These are phyloP conservation scores for Podosphaera aphanis DNA, from an alignment of 2,329 filamentous ascomycete species.

Conservation along the genomic window DNA sequence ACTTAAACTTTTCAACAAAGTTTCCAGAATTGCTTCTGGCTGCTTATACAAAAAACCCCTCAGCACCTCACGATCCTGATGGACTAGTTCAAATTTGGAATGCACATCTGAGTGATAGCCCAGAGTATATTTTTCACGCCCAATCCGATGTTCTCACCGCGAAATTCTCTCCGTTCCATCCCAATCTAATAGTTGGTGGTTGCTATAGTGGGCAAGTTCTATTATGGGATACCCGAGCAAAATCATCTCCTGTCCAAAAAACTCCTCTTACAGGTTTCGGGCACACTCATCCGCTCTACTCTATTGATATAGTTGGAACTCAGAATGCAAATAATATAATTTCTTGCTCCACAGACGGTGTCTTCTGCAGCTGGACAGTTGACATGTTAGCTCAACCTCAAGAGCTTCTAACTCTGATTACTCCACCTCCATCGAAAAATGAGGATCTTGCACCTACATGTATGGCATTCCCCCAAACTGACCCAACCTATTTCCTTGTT, in stretches of 20 bases:
- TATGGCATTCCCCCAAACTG: conserved; percentile 80
- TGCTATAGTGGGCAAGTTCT: conserved; percentile 93
- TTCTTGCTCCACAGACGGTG: conserved; percentile 85
- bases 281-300: conserved; percentile 91
- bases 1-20: conserved; percentile 86
- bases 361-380: conserved; percentile 90
- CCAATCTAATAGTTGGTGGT: conserved; percentile 84
- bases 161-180: conserved; percentile 96
- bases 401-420: conserved; percentile 71
- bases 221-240: conserved; percentile 86
- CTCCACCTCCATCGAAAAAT: conserved; percentile 66
- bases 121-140: conserved; percentile 90
- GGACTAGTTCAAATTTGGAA: conserved; percentile 96
- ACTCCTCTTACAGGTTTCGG: conserved; percentile 86
- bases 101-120: conserved; percentile 73
- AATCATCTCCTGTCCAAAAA: conserved; percentile 77
- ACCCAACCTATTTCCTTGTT: conserved; percentile 92
- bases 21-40: conserved; percentile 82
- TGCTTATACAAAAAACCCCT: conserved; percentile 91
- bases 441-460: conserved; percentile 90
- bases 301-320: conserved; percentile 82
- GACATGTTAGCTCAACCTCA: conserved; percentile 96
- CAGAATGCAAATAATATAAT: conserved; percentile 98
- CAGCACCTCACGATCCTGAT: conserved; percentile 79
- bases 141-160: conserved; percentile 88